Conservation (phyloP, 2,329 filamentous ascomycete genomes). For the Pseudocercospora pini-densiflorae region DNA sequence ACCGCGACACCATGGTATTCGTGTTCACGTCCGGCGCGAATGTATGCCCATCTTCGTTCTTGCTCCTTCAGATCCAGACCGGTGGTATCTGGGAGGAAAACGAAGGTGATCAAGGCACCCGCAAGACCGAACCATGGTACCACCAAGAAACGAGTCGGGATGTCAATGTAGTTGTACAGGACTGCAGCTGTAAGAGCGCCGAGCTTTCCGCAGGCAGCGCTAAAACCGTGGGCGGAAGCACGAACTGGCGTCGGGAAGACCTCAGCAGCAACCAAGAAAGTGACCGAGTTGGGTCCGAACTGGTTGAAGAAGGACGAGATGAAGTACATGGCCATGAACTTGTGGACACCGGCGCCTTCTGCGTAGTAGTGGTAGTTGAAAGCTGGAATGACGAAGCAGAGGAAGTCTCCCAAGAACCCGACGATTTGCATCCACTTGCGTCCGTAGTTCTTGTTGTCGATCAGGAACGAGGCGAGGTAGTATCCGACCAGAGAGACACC, state of each 20-base stretch:
- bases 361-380: conserved; percentile 89
- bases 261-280: conserved; percentile 93
- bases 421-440: conserved; percentile 96
- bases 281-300: conserved; percentile 94
- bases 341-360: conserved; percentile 69
- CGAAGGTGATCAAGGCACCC: conserved; percentile 78
- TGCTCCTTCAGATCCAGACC: conserved; percentile 97
- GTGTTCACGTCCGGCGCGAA: conserved; percentile 73
- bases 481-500: conserved; percentile 85
- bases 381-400: conserved; percentile 89
- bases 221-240: conserved; percentile 91
- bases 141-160: conserved; percentile 83
- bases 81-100: conserved; percentile 96
- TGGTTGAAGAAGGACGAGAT: conserved; percentile 99
- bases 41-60: conserved; percentile 89
- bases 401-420: conserved; percentile 90
- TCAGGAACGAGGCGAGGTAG: conserved; percentile 84
- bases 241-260: conserved; percentile 95
- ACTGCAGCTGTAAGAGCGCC: conserved; percentile 86
- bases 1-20: conserved; percentile 95
- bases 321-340: conserved; percentile 99
- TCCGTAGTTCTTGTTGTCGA: conserved; percentile 96
- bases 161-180: conserved; percentile 92
- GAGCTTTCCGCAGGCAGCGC: conserved; percentile 86
- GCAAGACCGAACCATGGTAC: conserved; percentile 94